A percentile compares a stretch with the other conserved stretches of the same genome.
phyloP scores from a whole-genome alignment of 345 rosid genomes.

The Schrenkiella parvula region DNA sequence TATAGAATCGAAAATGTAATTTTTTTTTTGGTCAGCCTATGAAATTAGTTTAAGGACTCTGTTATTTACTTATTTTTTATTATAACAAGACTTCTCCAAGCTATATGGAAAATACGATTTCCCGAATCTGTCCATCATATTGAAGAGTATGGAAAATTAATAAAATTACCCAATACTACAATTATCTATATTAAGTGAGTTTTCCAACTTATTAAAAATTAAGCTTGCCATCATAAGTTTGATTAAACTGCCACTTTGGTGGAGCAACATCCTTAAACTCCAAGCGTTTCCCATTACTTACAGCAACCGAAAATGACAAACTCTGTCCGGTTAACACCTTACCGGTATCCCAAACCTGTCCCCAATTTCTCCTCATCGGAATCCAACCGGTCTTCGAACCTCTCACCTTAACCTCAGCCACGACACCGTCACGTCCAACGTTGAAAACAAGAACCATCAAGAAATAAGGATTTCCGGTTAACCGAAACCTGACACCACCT shows the following conservation, averaged over 20 bases:
- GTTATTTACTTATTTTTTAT: not conserved
- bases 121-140: not conserved
- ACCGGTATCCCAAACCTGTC: slow-evolving; percentile 8
- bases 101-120: not conserved
- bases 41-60: not conserved
- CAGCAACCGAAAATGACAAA: not conserved
- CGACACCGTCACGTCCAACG: slow-evolving; percentile 5
- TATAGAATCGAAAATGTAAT: not conserved
- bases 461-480: slow-evolving; percentile 14
- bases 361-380: slow-evolving; percentile 3
- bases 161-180: not conserved
- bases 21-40: not conserved
- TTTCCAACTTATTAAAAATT: slow-evolving; percentile 6
- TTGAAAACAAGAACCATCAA: slow-evolving; percentile 16
- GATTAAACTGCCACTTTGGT: slow-evolving; percentile 10
- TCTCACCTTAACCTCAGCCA: slow-evolving; percentile 8
- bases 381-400: slow-evolving; percentile 19
- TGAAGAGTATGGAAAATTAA: not conserved
- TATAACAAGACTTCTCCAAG: not conserved
- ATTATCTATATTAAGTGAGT: not conserved
- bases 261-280: slow-evolving; percentile 2
- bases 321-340: slow-evolving; percentile 8
- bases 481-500: slow-evolving; percentile 13
- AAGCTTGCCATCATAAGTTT: slow-evolving; percentile 7
- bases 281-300: not conserved